Evolutionary conservation across 2,329 filamentous ascomycete genomes (phyloP), one percentile per base, ranked within the genome.

Genomic region (Aspergillus pseudoviridinutans): DNA sequence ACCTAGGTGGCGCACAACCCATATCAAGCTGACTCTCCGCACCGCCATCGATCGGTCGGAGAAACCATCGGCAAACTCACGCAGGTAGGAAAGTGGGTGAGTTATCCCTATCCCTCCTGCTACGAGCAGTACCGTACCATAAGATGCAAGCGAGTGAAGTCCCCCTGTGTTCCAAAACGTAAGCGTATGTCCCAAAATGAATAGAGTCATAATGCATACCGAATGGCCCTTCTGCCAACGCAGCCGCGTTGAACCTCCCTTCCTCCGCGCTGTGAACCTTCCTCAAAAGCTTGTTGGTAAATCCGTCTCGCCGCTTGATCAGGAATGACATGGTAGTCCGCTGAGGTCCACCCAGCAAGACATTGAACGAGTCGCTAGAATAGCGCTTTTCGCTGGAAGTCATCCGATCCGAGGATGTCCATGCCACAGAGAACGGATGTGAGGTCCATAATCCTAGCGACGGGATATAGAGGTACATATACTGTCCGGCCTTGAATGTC

Each of bases 391-490:
- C 69, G 1, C 22, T 54, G 1, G 54, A 9, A 5, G 49, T 42
- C 32, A 54, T 38, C 1, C 57, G 58, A 3, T 66, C 63, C 0
- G 67, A 58, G 6, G 72, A 70, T 2, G 67, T 71, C 75, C 75
- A 77, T 1, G 75, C 75, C 4, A 76, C 71, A 0, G 74, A 76
- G 57, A 77, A 77, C 1, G 74, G 75, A 59, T 77, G 75, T 4
- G 75, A 77, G 28, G 74, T 75, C 75, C 75, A 77, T 38, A 72
- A 55, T 0, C 74, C 74, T 14, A 76, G 50, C 4, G 66, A 68
- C 0, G 83, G 83, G 55, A 85, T 75, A 71, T 84, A 85, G 29
- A 82, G 75, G 68, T 85, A 84, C 25, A 83, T 81, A 65, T 85
- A 70, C 76, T 82, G 64, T 74, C 83, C 47, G 72, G 83, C 62